phyloP scores from a whole-genome alignment of 176 grass and related monocot species.

The Rhynchospora breviuscula region DNA sequence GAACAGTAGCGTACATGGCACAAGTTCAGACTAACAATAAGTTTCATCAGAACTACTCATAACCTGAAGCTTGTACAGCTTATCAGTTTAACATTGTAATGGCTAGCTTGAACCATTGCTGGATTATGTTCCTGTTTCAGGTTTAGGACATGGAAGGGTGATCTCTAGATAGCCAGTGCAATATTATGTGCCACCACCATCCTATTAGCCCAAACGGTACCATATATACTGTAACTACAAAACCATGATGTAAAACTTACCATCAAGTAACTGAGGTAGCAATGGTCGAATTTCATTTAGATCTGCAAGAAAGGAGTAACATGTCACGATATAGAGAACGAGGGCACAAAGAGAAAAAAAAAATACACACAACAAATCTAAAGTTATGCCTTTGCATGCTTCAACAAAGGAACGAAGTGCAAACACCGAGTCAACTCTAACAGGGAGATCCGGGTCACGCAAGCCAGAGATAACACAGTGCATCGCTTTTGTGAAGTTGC shows the following conservation, averaged over 20 bases:
- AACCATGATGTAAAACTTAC: conserved; percentile 32
- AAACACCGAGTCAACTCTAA: conserved; percentile 91
- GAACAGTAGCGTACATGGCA: neutral
- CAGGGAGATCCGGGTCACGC: conserved; percentile 75
- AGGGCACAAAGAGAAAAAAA: neutral
- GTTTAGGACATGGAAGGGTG: neutral
- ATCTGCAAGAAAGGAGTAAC: conserved; percentile 40
- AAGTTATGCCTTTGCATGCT: conserved; percentile 68
- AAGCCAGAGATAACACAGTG: conserved; percentile 61
- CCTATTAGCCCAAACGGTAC: neutral
- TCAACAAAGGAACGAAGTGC: conserved; percentile 86
- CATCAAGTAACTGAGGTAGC: conserved; percentile 89
- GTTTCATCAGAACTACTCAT: neutral
- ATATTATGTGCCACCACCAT: neutral
- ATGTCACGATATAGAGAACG: neutral
- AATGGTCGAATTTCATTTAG: conserved; percentile 69
- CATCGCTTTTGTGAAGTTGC: conserved; percentile 62
- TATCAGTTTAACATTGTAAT: neutral
- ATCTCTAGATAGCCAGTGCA: neutral
- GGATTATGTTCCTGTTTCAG: neutral
- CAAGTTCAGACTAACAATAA: neutral
- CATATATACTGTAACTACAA: conserved; percentile 6
- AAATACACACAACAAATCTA: neutral
- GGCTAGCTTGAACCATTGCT: neutral
- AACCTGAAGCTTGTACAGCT: neutral